Conservation (phyloP, 257 asterid species). For the Agastache rugosa region DNA sequence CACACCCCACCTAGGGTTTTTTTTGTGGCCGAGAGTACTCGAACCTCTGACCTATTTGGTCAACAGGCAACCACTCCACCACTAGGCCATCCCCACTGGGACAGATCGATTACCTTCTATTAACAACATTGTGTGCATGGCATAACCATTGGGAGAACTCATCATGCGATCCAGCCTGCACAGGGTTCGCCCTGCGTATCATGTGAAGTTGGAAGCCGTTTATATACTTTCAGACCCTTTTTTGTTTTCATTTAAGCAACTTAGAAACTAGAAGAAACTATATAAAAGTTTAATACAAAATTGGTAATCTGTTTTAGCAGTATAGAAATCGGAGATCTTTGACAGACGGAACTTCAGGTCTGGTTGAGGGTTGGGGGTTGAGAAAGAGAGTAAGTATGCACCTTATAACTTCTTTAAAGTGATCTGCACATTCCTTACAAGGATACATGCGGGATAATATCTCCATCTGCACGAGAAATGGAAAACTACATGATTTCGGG, state of each 20-base stretch:
- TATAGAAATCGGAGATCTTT: not conserved
- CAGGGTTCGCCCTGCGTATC: constrained; percentile 73
- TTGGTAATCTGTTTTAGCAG: not conserved
- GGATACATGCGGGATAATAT: constrained; percentile 92
- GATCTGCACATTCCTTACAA: constrained; percentile 96
- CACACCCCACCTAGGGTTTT: too few relatives aligned
- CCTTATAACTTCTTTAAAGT: constrained; percentile 89
- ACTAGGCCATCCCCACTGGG: too few relatives aligned
- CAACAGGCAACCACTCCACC: too few relatives aligned
- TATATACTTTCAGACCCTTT: not conserved
- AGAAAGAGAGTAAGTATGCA: constrained; percentile 32
- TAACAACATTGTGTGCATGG: constrained; percentile 85
- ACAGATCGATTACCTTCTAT: constrained; percentile 86
- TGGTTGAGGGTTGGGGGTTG: not conserved
- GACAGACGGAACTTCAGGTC: not conserved
- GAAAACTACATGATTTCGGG: constrained; percentile 22
- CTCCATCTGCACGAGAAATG: constrained; percentile 67
- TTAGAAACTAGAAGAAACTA: not conserved
- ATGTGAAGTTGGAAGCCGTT: constrained; percentile 7
- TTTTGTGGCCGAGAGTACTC: too few relatives aligned
- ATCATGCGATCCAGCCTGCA: constrained; percentile 77
- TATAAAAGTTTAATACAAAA: not conserved
- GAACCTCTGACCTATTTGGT: too few relatives aligned
- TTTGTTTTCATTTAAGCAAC: not conserved
- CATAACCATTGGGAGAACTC: constrained; percentile 92